Evolutionary conservation across 306 rosid genomes (phyloP), one percentile per base, ranked within the genome.

Genomic region (Neltuma alba): DNA sequence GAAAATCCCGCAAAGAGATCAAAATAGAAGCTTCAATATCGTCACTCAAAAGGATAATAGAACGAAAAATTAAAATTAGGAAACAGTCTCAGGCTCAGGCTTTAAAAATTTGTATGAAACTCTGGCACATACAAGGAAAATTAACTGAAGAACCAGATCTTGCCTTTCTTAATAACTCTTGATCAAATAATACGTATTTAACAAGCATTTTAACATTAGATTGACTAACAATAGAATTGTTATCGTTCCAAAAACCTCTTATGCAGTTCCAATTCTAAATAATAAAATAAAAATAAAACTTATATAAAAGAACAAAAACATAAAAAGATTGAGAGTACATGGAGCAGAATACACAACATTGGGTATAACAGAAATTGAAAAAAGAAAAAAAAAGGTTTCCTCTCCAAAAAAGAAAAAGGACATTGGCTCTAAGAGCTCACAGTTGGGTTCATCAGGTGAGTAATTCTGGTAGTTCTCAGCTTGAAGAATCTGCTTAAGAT

Each of bases 401-500:
- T 45, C 30, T 8, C 27, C 30, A 1, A 34, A 20, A 15, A 0
- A 25, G 65, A 79, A 31, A 60, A 34, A 13, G 9, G 28, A 28
- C 2, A 44, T 63, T 7, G 50, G 38, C 40, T 20, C 3, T 2
- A 15, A 76, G 27, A 47, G 27, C 91, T 85, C 74, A 91, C 98
- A 95, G 71, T 87, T 92, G 85, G 98, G 93, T 79, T 95, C 88
- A 44, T 95, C 89, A 3, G 97, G 89, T 34, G 92, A 81, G 88
- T 80, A 87, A 74, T 89, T 92, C 73, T 81, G 90, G 77, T 87
- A 86, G 75, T 92, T 95, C 70, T 92, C 98, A 25, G 98, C 98
- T 72, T 91, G 99, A 87, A 95, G 87, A 81, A 95, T 95, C 86
- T 95, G 98, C 89, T 91, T 92, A 67, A 95, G 97, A 84, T 95